phyloP scores from a whole-genome alignment of 2,329 filamentous ascomycete species.

The Neofusicoccum sp. region DNA sequence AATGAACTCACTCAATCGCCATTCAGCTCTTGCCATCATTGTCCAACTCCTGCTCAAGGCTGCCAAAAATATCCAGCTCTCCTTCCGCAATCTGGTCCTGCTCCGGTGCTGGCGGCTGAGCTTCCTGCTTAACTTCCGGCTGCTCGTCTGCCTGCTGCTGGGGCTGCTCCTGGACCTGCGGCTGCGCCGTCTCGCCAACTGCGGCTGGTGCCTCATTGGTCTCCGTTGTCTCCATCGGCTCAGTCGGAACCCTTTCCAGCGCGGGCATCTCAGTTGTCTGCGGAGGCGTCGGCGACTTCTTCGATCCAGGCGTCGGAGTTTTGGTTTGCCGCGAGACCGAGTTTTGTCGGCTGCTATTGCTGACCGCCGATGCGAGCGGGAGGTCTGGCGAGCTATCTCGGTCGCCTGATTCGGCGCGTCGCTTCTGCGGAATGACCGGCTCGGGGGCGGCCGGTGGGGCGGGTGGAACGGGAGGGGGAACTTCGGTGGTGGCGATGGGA shows the following conservation, averaged over 20 bases:
- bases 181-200: background rate
- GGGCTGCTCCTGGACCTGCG: background rate
- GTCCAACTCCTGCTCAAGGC: slow-evolving; percentile 46
- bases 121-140: background rate
- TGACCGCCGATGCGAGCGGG: slow-evolving; percentile 36
- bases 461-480: background rate
- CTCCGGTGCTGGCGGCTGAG: background rate
- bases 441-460: background rate
- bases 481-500: background rate
- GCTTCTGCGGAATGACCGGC: slow-evolving; percentile 3
- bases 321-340: slow-evolving; percentile 23
- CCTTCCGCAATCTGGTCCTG: slow-evolving; percentile 25
- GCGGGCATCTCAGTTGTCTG: too few relatives aligned
- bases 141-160: slow-evolving; percentile 14
- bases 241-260: background rate
- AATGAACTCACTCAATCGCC: background rate
- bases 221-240: background rate
- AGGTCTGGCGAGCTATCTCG: slow-evolving; percentile 44
- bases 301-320: background rate
- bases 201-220: background rate
- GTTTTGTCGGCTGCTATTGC: slow-evolving; percentile 37
- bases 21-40: slow-evolving; percentile 15
- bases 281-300: background rate
- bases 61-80: slow-evolving; percentile 48
- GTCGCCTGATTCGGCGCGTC: background rate